Evolutionary conservation across 2,329 filamentous ascomycete species (phyloP), one percentile per base, ranked within the genome.

Genomic region (Onygenales sp.): DNA sequence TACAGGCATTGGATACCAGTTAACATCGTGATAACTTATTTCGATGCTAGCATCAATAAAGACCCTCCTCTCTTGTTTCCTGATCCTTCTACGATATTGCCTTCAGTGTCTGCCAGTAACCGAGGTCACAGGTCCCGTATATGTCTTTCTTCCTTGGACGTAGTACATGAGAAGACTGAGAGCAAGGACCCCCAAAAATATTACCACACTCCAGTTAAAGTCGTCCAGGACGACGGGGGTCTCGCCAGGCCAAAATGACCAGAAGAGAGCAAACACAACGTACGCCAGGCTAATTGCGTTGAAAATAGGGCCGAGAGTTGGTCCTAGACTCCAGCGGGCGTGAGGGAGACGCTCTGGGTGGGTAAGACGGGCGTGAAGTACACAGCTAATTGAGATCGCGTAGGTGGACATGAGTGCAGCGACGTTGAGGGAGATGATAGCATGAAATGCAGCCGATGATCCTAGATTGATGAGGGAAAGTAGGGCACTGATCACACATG

Each of bases 401-500:
- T 73, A 73, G 5, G 74, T 67, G 7, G 63, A 63, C 31, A 77
- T 61, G 10, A 72, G 60, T 2, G 72, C 67, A 21, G 61, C 67
- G 9, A 67, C 63, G 6, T 62, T 65, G 7, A 75, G 64, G 2
- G 71, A 67, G 38, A 72, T 66, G 43, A 74, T 71, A 36, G 70
- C 70, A 55, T 70, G 68, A 45, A 77, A 64, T 14, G 70, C 72
- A 5, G 69, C 67, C 31, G 65, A 70, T 17, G 63, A 64, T 45
- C 61, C 61, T 51, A 70, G 59, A 61, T 77, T 78, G 64, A 80
- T 78, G 21, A 78, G 63, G 1, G 70, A 70, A 11, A 78, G 62
- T 4, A 77, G 63, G 2, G 59, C 55, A 33, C 60, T 61, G 55
- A 70, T 57, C 9, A 57, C 43, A 7, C 64, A 58, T 10, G 66